Evolutionary conservation across 176 grass and related monocot genomes (phyloP).

Genomic region (Bothriochloa decipiens): DNA sequence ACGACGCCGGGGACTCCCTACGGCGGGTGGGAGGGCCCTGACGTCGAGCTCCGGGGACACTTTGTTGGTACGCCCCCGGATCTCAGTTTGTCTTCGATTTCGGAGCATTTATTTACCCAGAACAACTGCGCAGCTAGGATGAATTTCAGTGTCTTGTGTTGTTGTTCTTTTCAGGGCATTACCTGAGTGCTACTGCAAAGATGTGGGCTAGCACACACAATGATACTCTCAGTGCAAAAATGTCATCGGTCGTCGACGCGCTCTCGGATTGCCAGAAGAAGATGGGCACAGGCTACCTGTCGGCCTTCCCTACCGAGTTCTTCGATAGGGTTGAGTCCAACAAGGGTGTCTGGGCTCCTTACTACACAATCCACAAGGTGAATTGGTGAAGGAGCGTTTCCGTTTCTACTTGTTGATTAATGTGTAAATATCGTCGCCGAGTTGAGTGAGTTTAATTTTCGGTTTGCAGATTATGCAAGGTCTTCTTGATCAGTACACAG

Average conservation of each 20-base stretch:
- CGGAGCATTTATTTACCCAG: neutral
- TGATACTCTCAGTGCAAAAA: slow-evolving; percentile 60
- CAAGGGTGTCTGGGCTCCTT: slow-evolving; percentile 88
- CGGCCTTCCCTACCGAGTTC: slow-evolving; percentile 84
- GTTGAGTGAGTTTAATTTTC: neutral
- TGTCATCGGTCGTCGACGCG: slow-evolving; percentile 57
- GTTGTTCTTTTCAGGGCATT: slow-evolving; percentile 68
- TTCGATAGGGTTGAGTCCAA: slow-evolving; percentile 80
- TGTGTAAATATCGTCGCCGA: neutral
- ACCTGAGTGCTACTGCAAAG: slow-evolving; percentile 81
- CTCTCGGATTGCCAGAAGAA: slow-evolving; percentile 83
- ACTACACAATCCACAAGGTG: slow-evolving; percentile 98
- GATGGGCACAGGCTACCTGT: slow-evolving; percentile 85
- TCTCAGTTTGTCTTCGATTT: neutral
- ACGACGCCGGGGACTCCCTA: slow-evolving; percentile 55
- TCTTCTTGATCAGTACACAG: slow-evolving; percentile 86
- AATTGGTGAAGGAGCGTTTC: neutral
- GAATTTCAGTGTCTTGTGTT: slow-evolving; percentile 4
- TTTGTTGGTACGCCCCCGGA: slow-evolving; percentile 59
- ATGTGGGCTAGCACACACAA: slow-evolving; percentile 96
- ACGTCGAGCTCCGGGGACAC: slow-evolving; percentile 70
- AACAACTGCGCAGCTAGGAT: neutral
- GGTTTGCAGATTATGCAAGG: slow-evolving; percentile 88
- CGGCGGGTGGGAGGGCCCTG: slow-evolving; percentile 72
- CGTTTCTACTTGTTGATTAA: neutral